phyloP scores from a whole-genome alignment of 768 basidiomycete genomes.

The Naganishia vishniacii region DNA sequence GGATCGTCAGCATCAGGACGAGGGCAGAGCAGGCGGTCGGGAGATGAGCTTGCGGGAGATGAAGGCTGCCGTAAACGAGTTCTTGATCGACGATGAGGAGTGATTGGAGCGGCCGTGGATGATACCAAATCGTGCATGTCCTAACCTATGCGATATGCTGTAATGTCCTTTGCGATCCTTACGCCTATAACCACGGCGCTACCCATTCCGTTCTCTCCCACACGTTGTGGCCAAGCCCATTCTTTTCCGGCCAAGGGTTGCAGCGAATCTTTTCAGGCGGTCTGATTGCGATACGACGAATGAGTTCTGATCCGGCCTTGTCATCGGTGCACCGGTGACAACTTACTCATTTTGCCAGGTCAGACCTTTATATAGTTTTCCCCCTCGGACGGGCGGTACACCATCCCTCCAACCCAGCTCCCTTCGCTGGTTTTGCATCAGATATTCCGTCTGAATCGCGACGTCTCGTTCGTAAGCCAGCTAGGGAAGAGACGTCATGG shows the following conservation, averaged over 20 bases:
- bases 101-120: no score
- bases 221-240: conserved; percentile 43
- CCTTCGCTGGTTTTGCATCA: conserved; percentile 31
- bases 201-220: conserved; percentile 45
- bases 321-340: background rate
- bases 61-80: conserved; percentile 35
- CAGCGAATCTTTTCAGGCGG: conserved; percentile 45
- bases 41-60: conserved; percentile 34
- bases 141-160: no score
- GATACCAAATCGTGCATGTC: no score
- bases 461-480: conserved; percentile 43
- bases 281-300: conserved; percentile 24
- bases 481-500: conserved; percentile 20
- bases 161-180: no score
- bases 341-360: conserved; percentile 36
- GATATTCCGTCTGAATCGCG: conserved; percentile 33
- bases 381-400: conserved; percentile 31
- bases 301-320: background rate
- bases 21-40: background rate
- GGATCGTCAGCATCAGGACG: conserved; percentile 17
- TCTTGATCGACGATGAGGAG: conserved; percentile 32
- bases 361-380: conserved; percentile 24
- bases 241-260: conserved; percentile 47
- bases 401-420: conserved; percentile 39
- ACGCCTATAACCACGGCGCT: conserved; percentile 32